Conservation (phyloP, 352 stramenopile species). For the Phytophthora sp. region DNA sequence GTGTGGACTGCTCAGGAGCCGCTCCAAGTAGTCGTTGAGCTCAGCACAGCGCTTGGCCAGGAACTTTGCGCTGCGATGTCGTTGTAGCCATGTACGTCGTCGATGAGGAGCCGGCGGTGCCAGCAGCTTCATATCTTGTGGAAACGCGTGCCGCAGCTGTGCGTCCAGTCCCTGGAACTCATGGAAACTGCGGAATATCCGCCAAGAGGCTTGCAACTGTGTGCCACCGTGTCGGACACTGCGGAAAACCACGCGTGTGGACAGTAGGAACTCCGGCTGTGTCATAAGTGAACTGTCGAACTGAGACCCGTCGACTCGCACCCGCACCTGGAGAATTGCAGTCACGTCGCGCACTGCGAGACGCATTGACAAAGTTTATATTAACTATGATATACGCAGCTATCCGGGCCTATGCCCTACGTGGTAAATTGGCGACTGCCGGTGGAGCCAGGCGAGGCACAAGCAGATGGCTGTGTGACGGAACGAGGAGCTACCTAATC, state of each 20-base stretch:
- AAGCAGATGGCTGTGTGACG: slow-evolving; percentile 22
- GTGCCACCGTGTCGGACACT: slow-evolving; percentile 61
- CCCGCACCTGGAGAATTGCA: slow-evolving; percentile 59
- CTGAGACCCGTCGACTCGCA: slow-evolving; percentile 69
- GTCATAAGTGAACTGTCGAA: slow-evolving; percentile 82
- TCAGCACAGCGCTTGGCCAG: slow-evolving; percentile 62
- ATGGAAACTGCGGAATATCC: slow-evolving; percentile 69
- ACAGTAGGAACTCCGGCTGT: slow-evolving; percentile 75
- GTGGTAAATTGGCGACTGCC: slow-evolving; percentile 35
- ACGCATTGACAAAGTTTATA: slow-evolving; percentile 14
- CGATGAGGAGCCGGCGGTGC: slow-evolving; percentile 54
- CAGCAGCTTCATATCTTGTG: slow-evolving; percentile 67
- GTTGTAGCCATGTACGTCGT: slow-evolving; percentile 62
- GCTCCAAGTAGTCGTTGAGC: slow-evolving; percentile 67
- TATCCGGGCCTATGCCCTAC: neutral
- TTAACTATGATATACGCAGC: slow-evolving; percentile 1
- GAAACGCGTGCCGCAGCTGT: slow-evolving; percentile 69
- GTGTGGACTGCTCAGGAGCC: slow-evolving; percentile 43
- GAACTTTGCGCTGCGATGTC: slow-evolving; percentile 66
- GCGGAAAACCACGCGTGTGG: slow-evolving; percentile 68
- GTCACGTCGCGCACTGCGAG: slow-evolving; percentile 69
- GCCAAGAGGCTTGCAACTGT: slow-evolving; percentile 64
- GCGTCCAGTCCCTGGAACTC: slow-evolving; percentile 79
- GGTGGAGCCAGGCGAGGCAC: neutral
- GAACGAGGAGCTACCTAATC: slow-evolving; percentile 15